phyloP scores from a whole-genome alignment of 805 yeast genomes.

The Teunomyces tritomae region DNA sequence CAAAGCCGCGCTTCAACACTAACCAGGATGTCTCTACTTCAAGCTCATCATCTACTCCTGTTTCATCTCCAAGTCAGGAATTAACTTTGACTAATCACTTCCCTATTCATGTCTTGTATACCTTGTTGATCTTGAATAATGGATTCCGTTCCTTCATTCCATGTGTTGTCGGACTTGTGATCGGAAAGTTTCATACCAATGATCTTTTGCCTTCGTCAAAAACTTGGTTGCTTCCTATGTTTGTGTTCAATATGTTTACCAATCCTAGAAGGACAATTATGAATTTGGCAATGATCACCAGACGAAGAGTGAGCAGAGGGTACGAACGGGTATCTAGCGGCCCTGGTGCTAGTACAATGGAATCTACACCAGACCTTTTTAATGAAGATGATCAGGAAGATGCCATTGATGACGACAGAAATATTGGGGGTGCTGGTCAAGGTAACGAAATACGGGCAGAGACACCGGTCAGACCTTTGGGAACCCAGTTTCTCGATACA shows the following conservation, averaged over 20 bases:
- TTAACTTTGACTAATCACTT: slow-evolving; percentile 35
- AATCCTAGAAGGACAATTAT: slow-evolving; percentile 19
- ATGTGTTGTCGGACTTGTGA: slow-evolving; percentile 33
- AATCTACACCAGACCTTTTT: background rate
- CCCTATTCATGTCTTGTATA: slow-evolving; percentile 37
- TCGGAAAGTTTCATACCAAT: slow-evolving; percentile 33
- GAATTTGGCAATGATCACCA: background rate
- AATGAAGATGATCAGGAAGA: slow-evolving; percentile 21
- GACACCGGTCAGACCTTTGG: slow-evolving; percentile 60
- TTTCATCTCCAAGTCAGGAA: slow-evolving; percentile 9
- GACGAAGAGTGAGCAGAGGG: background rate
- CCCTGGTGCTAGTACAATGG: background rate
- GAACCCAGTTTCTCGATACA: slow-evolving; percentile 59
- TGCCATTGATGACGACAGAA: slow-evolving; percentile 17
- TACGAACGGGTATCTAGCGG: background rate
- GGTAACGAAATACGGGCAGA: slow-evolving; percentile 42
- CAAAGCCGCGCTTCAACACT: slow-evolving; percentile 14
- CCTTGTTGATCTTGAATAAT: slow-evolving; percentile 36
- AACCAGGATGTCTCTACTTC: background rate
- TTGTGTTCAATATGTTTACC: slow-evolving; percentile 24
- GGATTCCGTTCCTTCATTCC: slow-evolving; percentile 37
- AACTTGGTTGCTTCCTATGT: slow-evolving; percentile 31
- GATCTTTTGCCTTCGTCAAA: slow-evolving; percentile 39
- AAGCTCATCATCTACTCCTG: background rate
- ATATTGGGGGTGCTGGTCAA: slow-evolving; percentile 5